These are phyloP conservation scores for Astraeus odoratus DNA, from an alignment of 768 basidiomycete genomes.

Conservation along the genomic window DNA sequence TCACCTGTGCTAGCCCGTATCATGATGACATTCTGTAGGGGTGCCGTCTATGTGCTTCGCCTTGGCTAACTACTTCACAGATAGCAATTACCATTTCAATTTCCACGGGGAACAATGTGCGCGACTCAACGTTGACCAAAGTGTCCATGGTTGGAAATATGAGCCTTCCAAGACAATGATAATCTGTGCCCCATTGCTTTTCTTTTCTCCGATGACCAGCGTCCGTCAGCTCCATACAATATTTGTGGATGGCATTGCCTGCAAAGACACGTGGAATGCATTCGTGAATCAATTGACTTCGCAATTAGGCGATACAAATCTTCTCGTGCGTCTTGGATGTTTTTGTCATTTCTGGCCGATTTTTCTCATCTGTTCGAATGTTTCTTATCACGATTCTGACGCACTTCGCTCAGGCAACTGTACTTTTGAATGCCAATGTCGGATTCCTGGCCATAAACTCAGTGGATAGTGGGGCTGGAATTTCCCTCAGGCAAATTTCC, in stretches of 20 bases:
- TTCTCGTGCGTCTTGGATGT: constrained; percentile 34
- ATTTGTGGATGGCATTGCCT: constrained; percentile 42
- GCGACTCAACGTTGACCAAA: constrained; percentile 31
- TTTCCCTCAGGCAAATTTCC: constrained; percentile 29
- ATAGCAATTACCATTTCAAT: constrained; percentile 30
- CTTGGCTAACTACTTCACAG: constrained; percentile 16
- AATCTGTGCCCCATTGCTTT: constrained; percentile 36
- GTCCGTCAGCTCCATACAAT: constrained; percentile 38
- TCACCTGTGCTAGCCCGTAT: constrained; percentile 20
- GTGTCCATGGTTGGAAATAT: constrained; percentile 22
- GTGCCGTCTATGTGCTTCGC: not conserved
- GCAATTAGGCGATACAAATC: constrained; percentile 47
- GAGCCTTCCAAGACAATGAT: constrained; percentile 33
- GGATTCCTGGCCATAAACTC: constrained; percentile 49
- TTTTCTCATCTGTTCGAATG: no score
- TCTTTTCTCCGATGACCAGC: constrained; percentile 44
- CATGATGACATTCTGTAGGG: constrained; percentile 25
- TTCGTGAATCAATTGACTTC: constrained; percentile 38
- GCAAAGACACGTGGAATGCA: constrained; percentile 35
- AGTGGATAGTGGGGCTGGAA: constrained; percentile 21
- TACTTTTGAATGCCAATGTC: constrained; percentile 53
- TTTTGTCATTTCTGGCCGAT: not conserved
- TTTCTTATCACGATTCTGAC: no score
- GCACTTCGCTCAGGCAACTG: constrained; percentile 38
- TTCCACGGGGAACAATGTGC: constrained; percentile 38